Evolutionary conservation across 2,329 filamentous ascomycete genomes (phyloP).

Genomic region (Fusarium secorum): DNA sequence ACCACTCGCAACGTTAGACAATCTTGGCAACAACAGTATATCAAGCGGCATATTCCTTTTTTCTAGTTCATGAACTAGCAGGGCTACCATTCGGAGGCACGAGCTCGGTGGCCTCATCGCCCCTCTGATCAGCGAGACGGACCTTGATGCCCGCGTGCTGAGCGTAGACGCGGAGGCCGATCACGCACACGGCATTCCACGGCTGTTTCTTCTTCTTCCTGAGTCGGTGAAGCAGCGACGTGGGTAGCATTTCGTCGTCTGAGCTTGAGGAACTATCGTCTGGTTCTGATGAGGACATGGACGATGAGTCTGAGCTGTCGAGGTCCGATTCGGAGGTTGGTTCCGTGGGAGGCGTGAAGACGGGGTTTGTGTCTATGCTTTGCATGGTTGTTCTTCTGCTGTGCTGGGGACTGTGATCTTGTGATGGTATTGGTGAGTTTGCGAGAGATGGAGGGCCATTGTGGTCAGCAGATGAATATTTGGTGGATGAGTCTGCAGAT

Average conservation of each 20-base stretch:
- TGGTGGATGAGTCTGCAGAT: background rate
- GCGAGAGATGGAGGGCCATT: background rate
- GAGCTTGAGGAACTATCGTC: conserved; percentile 38
- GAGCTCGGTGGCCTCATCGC: conserved; percentile 37
- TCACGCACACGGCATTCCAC: conserved; percentile 54
- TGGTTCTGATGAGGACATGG: conserved; percentile 30
- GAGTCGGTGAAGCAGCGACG: background rate
- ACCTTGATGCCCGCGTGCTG: conserved; percentile 48
- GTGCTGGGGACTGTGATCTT: background rate
- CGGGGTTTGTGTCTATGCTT: conserved; percentile 21
- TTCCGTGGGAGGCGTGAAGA: conserved; percentile 26
- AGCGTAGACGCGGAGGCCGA: conserved; percentile 51
- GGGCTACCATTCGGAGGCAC: conserved; percentile 19
- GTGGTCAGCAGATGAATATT: background rate
- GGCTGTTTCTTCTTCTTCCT: conserved; percentile 37
- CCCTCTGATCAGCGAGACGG: conserved; percentile 45
- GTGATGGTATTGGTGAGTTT: conserved; percentile 1
- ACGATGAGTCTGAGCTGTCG: conserved; percentile 33
- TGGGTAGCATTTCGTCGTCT: conserved; percentile 23
- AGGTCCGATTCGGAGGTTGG: conserved; percentile 17
- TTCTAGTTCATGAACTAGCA: background rate
- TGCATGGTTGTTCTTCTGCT: conserved; percentile 16
- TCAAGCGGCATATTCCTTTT: background rate
- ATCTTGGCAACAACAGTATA: background rate
- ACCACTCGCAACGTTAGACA: background rate